Percentiles rank a stretch among this genome's conserved stretches.
phyloP scores from a whole-genome alignment of 371 early-diverging fungal genomes.

The Mucor irregularis region DNA sequence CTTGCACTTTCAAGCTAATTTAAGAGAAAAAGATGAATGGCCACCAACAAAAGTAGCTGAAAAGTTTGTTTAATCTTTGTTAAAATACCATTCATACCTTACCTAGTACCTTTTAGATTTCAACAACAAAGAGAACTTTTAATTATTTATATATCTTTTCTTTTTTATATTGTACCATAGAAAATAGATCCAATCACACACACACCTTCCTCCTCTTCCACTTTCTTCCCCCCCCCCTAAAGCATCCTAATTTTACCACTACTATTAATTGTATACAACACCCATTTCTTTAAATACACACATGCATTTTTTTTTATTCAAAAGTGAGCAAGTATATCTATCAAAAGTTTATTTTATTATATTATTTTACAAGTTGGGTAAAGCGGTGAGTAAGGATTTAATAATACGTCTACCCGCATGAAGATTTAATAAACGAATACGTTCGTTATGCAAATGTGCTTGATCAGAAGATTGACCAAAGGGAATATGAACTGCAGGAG shows the following conservation, averaged over 20 bases:
- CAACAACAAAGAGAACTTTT: background rate
- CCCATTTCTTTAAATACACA: background rate
- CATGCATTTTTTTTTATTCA: background rate
- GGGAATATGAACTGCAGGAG: conserved; percentile 75
- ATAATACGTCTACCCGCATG: conserved; percentile 70
- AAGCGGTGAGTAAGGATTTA: conserved; percentile 24
- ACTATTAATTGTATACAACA: too few species aligned
- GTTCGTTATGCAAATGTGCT: conserved; percentile 81
- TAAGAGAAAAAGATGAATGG: conserved; percentile 42
- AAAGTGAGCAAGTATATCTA: background rate
- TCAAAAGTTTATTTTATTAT: background rate
- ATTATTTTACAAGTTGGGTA: conserved; percentile 1
- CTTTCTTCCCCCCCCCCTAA: background rate
- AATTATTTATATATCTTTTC: background rate
- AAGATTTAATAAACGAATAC: conserved; percentile 74
- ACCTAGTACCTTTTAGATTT: too few species aligned
- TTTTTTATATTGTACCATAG: background rate
- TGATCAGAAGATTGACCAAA: conserved; percentile 85
- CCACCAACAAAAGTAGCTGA: conserved; percentile 29
- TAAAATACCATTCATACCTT: background rate
- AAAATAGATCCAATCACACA: background rate
- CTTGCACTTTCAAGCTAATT: conserved; percentile 43
- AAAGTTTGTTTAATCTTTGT: background rate
- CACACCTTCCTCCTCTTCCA: too few species aligned
- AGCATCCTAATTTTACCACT: too few species aligned